Percentiles rank a stretch among this genome's conserved stretches.
Evolutionary conservation across 1,284 basidiomycete species (phyloP).

Genomic region (Farysia itapuensis): DNA sequence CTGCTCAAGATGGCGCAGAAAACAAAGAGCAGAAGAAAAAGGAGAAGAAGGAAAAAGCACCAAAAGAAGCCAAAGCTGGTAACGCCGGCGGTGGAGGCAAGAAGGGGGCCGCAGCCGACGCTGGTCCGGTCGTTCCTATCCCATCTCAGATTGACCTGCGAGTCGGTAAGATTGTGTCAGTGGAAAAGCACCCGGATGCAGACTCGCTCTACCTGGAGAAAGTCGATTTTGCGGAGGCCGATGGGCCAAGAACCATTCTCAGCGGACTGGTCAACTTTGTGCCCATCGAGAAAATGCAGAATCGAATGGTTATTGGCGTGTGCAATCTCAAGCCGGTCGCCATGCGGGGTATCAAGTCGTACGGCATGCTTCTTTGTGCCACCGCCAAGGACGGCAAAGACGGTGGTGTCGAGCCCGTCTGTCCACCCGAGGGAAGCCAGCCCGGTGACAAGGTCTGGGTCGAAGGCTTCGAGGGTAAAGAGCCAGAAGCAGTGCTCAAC

Average conservation of each 20-base stretch:
- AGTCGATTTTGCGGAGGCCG: conserved; percentile 59
- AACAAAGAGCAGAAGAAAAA: conserved; percentile 29
- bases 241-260: conserved; percentile 56
- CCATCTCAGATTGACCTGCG: conserved; percentile 57
- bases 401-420: conserved; percentile 55
- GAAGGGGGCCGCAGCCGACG: conserved; percentile 31
- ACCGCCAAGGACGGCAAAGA: conserved; percentile 55
- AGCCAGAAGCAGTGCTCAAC: conserved; percentile 55
- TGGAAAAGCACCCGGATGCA: conserved; percentile 56
- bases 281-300: conserved; percentile 58
- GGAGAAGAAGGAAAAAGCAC: conserved; percentile 50
- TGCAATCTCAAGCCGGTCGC: conserved; percentile 59
- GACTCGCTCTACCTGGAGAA: conserved; percentile 58
- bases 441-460: conserved; percentile 55
- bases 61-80: conserved; percentile 48
- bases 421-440: conserved; percentile 50
- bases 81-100: conserved; percentile 35
- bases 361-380: conserved; percentile 58
- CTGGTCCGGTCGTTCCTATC: conserved; percentile 38
- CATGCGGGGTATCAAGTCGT: conserved; percentile 60
- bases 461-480: conserved; percentile 55
- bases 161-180: conserved; percentile 56
- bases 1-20: conserved; percentile 10
- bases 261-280: conserved; percentile 58
- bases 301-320: conserved; percentile 55